A percentile compares a stretch with the other conserved stretches of the same genome.
Conservation (phyloP, 176 grass and related monocot genomes). For the Eleusine indica region DNA sequence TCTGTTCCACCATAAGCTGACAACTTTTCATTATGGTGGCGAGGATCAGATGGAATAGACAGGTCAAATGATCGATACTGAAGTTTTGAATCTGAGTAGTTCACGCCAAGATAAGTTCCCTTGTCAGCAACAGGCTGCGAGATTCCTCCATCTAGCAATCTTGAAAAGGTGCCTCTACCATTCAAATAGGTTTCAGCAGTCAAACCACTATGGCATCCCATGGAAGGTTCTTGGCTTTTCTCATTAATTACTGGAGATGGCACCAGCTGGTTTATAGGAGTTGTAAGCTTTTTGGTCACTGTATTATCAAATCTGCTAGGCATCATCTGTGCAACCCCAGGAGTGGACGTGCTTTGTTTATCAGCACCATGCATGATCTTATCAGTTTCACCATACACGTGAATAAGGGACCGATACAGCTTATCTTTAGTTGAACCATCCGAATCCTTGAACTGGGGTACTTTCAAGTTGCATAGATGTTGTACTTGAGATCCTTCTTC, state of each 20-base stretch:
- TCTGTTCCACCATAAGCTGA: constrained; percentile 41
- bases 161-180: constrained; percentile 36
- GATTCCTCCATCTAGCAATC: constrained; percentile 42
- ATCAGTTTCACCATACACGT: constrained; percentile 52
- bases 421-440: constrained; percentile 22
- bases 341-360: constrained; percentile 17
- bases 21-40: constrained; percentile 24
- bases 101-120: constrained; percentile 34
- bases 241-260: constrained; percentile 41
- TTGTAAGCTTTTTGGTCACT: constrained; percentile 11
- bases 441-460: constrained; percentile 26
- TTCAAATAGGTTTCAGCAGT: constrained; percentile 33
- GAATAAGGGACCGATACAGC: constrained; percentile 44
- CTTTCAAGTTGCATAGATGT: constrained; percentile 30
- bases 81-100: constrained; percentile 30
- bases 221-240: constrained; percentile 21
- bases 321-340: constrained; percentile 33
- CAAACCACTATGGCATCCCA: constrained; percentile 25
- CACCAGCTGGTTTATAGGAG: constrained; percentile 37
- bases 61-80: constrained; percentile 8
- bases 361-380: constrained; percentile 25
- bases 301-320: constrained; percentile 40
- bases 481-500: constrained; percentile 42
- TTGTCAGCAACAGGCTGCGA: constrained; percentile 27
- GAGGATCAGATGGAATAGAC: constrained; percentile 30